Evolutionary conservation across 2,329 filamentous ascomycete species (phyloP).

Genomic region (Colletotrichum liaoningense): DNA sequence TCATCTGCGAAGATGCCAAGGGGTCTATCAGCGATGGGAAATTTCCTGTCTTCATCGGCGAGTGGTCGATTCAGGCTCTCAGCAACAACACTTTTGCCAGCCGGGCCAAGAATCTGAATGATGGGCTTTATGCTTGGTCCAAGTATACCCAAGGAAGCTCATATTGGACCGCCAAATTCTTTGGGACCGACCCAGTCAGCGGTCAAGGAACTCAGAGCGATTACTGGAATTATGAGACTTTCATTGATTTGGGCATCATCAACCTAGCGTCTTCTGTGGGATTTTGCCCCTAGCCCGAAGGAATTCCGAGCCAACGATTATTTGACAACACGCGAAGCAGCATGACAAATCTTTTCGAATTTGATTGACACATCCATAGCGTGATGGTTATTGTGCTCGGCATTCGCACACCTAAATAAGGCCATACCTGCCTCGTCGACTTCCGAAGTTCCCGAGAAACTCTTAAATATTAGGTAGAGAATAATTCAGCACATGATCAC

Average conservation of each 20-base stretch:
- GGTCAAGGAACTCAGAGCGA: slow-evolving; percentile 10
- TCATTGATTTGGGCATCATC: slow-evolving; percentile 11
- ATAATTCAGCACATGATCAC: no score
- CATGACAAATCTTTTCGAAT: not conserved
- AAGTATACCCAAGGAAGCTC: not conserved
- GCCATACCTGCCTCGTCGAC: no score
- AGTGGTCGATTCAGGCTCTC: no score
- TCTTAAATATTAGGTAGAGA: no score
- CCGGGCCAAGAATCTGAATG: not conserved
- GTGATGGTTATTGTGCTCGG: not conserved
- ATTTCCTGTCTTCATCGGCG: no score
- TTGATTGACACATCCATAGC: not conserved
- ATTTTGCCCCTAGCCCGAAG: not conserved
- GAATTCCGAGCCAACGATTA: not conserved
- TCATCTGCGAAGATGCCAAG: no score
- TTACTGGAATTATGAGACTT: slow-evolving; percentile 17
- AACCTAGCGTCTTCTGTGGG: not conserved
- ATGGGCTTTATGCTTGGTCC: not conserved
- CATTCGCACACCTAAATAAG: no score
- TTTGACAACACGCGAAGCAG: not conserved
- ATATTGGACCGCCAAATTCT: not conserved
- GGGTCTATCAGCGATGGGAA: no score
- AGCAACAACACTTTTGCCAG: not conserved
- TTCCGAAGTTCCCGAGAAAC: no score
- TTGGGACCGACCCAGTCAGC: not conserved